Evolutionary conservation across 2,329 filamentous ascomycete species (phyloP).

Genomic region (Colletotrichum brevisporum): DNA sequence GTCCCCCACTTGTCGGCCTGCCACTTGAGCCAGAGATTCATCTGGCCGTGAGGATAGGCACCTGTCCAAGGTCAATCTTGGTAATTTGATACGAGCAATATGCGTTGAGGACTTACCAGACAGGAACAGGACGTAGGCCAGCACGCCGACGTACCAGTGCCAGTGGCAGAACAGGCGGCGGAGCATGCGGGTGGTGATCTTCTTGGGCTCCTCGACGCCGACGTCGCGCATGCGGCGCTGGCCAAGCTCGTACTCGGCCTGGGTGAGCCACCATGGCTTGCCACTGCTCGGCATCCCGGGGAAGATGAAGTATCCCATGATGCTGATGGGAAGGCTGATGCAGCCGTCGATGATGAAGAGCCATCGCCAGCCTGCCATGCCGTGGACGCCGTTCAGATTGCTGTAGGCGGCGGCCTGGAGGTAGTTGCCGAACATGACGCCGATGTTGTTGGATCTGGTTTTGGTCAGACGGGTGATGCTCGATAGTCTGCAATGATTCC

Average conservation of each 20-base stretch:
- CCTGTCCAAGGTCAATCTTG: no score
- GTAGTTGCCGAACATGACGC: conserved; percentile 48
- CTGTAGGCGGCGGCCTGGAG: conserved; percentile 59
- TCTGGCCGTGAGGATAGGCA: conserved; percentile 41
- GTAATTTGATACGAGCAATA: no score
- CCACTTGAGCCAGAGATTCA: conserved; percentile 43
- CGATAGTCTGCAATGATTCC: not conserved
- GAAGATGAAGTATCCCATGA: conserved; percentile 63
- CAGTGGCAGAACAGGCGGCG: conserved; percentile 45
- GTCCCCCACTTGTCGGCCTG: conserved; percentile 39
- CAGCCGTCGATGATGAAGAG: conserved; percentile 70
- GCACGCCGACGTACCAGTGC: conserved; percentile 46
- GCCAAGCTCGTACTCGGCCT: conserved; percentile 50
- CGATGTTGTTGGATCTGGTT: conserved; percentile 43
- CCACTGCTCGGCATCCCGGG: conserved; percentile 56
- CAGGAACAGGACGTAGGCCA: conserved; percentile 44
- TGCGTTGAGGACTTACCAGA: no score
- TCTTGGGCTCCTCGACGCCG: conserved; percentile 40
- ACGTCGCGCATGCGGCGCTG: conserved; percentile 47
- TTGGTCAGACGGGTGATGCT: not conserved
- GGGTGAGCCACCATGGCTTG: conserved; percentile 52
- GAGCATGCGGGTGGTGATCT: conserved; percentile 45
- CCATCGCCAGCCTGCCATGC: conserved; percentile 65
- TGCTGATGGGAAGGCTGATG: conserved; percentile 66
- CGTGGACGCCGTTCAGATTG: conserved; percentile 61